phyloP scores from a whole-genome alignment of 163 green algal genomes.

The Scenedesmus sp. region DNA sequence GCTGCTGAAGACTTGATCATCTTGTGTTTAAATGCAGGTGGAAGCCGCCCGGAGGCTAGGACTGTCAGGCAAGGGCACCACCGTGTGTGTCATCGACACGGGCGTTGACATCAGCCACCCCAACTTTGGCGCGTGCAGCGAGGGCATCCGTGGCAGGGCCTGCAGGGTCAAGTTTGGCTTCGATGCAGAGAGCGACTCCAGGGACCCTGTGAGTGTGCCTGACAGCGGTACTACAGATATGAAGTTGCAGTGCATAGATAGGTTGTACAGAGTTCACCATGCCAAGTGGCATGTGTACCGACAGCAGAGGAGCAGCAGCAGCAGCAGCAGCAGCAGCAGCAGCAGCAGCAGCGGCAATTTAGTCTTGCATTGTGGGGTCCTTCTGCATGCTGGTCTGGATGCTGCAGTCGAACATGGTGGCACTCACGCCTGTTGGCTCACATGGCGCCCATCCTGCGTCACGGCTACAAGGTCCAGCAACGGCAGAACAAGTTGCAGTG shows the following conservation, averaged over 20 bases:
- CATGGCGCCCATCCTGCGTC: too few species aligned
- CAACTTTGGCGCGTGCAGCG: constrained; percentile 27
- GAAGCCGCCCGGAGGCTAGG: constrained; percentile 21
- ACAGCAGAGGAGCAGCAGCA: too few species aligned
- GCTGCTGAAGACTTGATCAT: background rate
- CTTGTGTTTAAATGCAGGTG: background rate
- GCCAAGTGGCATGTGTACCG: too few species aligned
- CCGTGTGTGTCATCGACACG: constrained; percentile 19
- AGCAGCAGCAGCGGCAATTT: too few species aligned
- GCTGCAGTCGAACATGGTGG: too few species aligned
- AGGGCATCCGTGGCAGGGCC: background rate
- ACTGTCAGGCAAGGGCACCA: constrained; percentile 3
- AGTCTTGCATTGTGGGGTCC: too few species aligned
- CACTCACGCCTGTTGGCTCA: too few species aligned
- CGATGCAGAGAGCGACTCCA: background rate
- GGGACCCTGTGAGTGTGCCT: background rate
- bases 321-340: too few species aligned
- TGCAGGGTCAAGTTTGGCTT: constrained; percentile 30
- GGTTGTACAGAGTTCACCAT: background rate
- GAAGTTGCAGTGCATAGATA: background rate
- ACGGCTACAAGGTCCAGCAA: too few species aligned
- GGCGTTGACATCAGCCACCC: constrained; percentile 12
- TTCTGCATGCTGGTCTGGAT: too few species aligned
- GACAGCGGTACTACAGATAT: background rate
- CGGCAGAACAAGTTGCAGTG: too few species aligned